Evolutionary conservation across 192 early-diverging fungal genomes (phyloP), one percentile per base, ranked within the genome.

Genomic region (Rhizoclosmatium globosum): DNA sequence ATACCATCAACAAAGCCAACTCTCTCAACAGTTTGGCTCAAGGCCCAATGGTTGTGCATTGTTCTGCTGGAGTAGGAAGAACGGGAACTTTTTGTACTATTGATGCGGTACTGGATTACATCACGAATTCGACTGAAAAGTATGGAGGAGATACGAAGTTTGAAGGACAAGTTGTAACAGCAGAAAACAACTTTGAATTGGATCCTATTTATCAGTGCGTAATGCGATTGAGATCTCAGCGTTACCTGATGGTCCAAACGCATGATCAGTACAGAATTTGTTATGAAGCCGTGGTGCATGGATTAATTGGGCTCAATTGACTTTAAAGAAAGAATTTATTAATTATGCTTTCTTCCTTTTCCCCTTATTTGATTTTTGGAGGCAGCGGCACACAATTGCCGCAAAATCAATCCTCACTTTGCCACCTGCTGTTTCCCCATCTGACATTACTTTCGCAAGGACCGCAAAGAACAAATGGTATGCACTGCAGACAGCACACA

Each of bases 31-130:
- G 21, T 19, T 11, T n/a, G 44, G 39, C 45, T 4, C n/a, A 42
- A 17, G 89, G 87, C 39, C 89, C 86, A 1, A 83, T 87, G 77
- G 64, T 89, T 17, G 85, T 91, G 17, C 90, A 91, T 67, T 91
- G 90, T 56, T 82, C 79, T 31, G 90, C 90, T 17, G 90, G 90
- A 3, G 85, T 84, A 47, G 90, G 90, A 0, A 81, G 90, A 3
- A 90, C 90, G 2, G 90, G 88, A 4, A 87, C 90, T 2, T 88
- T 89, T 73, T 82, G 82, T 56, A 65, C 82, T 21, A 85, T 90
- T 42, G 83, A 89, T 68, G 59, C 74, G 13, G 77, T 88, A 0
- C 66, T 87, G 43, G 19, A 66, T 11, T 61, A 80, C 31, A 76
- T 89, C 44, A 56, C 66, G 19, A 31, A 17, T 13, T 19, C 13